Base-by-base conservation (phyloP, 768 basidiomycete genomes). In the Tulasnella sp. region DNA sequence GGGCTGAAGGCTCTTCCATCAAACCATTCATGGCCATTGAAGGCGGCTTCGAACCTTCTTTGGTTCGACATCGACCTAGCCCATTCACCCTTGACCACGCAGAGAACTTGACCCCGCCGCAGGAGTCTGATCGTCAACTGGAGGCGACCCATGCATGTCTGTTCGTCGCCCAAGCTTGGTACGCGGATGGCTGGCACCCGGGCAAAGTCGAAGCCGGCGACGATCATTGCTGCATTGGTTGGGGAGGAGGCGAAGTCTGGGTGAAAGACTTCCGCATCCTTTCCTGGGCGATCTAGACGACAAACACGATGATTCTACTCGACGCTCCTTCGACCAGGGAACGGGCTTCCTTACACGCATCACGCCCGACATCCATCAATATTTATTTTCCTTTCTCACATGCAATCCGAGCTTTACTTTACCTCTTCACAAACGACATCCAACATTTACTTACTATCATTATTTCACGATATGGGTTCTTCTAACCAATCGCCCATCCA, bases 141-240 rank as follows among this genome's bases (percentile, higher is more conserved):
- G 22, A 9, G 52, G 52, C 3, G n/a, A 11, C 52, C 9, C 19
- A 59, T 26, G 29, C 22, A 1, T 72, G 75, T 8, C 26, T 79
- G 42, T 73, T 79, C 26, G 44, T 79, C 11, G 76, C 79, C 17
- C 77, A 77, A 71, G 79, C 77, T 4, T 75, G 77, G 52, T 78
- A 77, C 63, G 78, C 62, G 9, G 32, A 64, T 22, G 71, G 71
- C 12, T 62, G 71, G 47, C 29, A 42, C 42, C 68, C 22, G 16
- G 59, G 39, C 69, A 78, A 77, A 78, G 76, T 77, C 75, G 70
- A 73, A 76, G 29, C 78, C 66, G 75, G 76, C 72, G 79, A 79
- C 71, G 79, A 79, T 66, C 79, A 79, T 73, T 78, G 78, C 19
- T 78, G 78, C 70, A 74, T 79, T n/a, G 79, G 79, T 2, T 79